Conservation (phyloP, 495 filamentous ascomycete genomes). For the Hypomontagnella submonticulosa region DNA sequence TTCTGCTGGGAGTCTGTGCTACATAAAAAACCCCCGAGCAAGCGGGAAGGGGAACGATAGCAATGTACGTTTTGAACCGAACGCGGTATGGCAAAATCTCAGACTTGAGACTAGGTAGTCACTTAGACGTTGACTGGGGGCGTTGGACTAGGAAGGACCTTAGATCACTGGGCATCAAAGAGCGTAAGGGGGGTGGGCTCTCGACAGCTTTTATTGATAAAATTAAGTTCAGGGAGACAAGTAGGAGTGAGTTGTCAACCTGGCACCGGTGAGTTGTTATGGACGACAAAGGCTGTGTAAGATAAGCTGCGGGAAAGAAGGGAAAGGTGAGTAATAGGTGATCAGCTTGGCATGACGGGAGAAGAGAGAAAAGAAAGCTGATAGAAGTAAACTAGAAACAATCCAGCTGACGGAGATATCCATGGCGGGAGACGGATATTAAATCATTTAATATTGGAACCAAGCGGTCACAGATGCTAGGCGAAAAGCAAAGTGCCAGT, state of each 20-base stretch:
- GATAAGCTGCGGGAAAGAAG: conserved; percentile 8
- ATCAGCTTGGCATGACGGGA: conserved; percentile 26
- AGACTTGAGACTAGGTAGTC: conserved; percentile 3
- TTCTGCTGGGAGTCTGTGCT: conserved; percentile 20
- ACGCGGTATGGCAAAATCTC: conserved; percentile 17
- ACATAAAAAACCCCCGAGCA: conserved; percentile 36
- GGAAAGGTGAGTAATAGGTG: conserved; percentile 9
- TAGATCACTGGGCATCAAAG: not conserved
- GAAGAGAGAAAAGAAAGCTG: conserved; percentile 30
- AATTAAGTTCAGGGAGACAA: conserved; percentile 17
- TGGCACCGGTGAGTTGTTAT: too few relatives aligned
- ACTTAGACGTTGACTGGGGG: conserved; percentile 3
- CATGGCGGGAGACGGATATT: conserved; percentile 52
- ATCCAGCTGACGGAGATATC: conserved; percentile 36
- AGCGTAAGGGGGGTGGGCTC: conserved; percentile 1
- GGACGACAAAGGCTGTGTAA: conserved; percentile 20
- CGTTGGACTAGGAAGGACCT: conserved; percentile 6
- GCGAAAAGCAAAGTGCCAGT: conserved; percentile 46
- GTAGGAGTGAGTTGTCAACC: conserved; percentile 30
- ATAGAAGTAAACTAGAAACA: conserved; percentile 43
- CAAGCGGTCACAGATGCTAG: conserved; percentile 51
- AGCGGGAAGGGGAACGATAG: not conserved
- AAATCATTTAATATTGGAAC: conserved; percentile 52
- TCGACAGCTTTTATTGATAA: conserved; percentile 21
- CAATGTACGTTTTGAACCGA: not conserved